Conservation (phyloP, 345 rosid species). For the Clausena lansium region DNA sequence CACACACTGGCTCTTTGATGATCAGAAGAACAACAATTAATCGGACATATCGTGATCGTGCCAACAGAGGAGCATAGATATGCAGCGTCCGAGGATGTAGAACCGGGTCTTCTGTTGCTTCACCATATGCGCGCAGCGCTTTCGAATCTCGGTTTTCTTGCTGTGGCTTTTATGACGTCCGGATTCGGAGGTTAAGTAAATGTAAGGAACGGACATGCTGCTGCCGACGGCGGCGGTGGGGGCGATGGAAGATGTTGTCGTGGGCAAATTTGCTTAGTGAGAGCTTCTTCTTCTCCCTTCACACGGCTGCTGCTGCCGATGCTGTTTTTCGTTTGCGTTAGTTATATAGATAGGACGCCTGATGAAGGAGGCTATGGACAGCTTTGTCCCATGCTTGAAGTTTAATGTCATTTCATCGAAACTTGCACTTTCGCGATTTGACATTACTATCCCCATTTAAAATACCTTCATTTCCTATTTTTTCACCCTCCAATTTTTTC, state of each 20-base stretch:
- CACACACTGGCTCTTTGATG: no score
- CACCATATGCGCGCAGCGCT: constrained; percentile 50
- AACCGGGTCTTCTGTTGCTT: constrained; percentile 81
- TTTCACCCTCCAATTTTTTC: neutral
- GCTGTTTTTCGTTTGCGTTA: neutral
- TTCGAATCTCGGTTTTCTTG: constrained; percentile 37
- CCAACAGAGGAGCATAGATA: constrained; percentile 85
- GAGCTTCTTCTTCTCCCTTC: no score
- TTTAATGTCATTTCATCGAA: constrained; percentile 9
- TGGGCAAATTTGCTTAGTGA: neutral
- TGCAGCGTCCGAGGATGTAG: constrained; percentile 75
- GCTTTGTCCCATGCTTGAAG: neutral
- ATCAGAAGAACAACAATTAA: neutral
- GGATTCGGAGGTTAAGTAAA: constrained; percentile 19
- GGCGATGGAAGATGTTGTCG: neutral
- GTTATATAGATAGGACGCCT: neutral
- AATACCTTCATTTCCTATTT: neutral
- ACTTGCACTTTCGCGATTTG: neutral
- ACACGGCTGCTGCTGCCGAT: neutral
- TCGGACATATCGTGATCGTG: constrained; percentile 45
- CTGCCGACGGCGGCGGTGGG: no score
- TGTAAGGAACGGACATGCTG: constrained; percentile 34
- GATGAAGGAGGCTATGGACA: neutral
- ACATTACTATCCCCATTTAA: constrained; percentile 3
- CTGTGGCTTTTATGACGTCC: constrained; percentile 8